These are phyloP conservation scores for Erucastrum elatum DNA, from an alignment of 345 rosid genomes.

Conservation along the genomic window DNA sequence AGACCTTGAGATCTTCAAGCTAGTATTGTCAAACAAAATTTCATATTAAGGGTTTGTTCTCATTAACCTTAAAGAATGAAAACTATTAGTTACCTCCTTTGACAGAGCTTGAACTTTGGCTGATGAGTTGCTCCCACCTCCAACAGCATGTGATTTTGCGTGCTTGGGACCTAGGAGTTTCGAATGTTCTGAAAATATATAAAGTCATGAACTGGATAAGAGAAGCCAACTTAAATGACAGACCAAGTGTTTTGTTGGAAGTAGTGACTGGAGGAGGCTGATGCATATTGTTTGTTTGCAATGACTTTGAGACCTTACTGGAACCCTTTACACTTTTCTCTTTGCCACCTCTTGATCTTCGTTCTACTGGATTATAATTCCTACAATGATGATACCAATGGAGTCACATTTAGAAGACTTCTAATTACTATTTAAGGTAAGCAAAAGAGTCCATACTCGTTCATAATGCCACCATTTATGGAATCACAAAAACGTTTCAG, in stretches of 20 bases:
- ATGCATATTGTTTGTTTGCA: conserved; percentile 66
- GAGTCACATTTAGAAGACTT: neutral
- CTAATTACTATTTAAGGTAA: neutral
- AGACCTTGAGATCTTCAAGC: conserved; percentile 74
- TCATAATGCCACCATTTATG: conserved; percentile 92
- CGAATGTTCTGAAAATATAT: neutral
- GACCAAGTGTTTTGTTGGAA: conserved; percentile 24
- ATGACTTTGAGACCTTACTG: conserved; percentile 66
- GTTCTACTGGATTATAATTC: conserved; percentile 87
- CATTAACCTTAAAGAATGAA: neutral
- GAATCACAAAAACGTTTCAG: conserved; percentile 95
- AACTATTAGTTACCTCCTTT: conserved; percentile 61
- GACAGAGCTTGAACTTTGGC: conserved; percentile 65
- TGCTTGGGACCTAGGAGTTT: conserved; percentile 56
- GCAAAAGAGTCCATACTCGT: conserved; percentile 54
- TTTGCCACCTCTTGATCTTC: conserved; percentile 81
- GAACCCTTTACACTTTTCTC: conserved; percentile 54
- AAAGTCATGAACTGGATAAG: neutral
- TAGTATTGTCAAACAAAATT: conserved; percentile 30
- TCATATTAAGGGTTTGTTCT: neutral
- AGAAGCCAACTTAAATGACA: neutral
- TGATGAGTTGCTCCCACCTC: conserved; percentile 48
- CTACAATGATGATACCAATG: conserved; percentile 37
- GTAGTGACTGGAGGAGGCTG: conserved; percentile 32
- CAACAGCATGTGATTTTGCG: conserved; percentile 43